A percentile compares a stretch with the other conserved stretches of the same genome.
Evolutionary conservation across 2,329 filamentous ascomycete species (phyloP).

Genomic region (Verruconis gallopava): DNA sequence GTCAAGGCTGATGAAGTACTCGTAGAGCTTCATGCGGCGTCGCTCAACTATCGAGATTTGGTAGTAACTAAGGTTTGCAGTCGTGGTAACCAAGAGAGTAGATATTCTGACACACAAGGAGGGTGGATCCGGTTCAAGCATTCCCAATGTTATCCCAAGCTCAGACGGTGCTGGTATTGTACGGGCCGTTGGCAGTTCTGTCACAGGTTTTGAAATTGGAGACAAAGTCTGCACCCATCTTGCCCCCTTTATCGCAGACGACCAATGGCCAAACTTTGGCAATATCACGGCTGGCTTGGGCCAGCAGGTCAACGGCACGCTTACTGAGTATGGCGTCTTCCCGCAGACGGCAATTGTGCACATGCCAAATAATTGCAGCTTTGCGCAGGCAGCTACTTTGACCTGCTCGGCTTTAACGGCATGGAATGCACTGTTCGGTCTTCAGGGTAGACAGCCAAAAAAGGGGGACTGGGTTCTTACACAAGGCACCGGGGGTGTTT

Average conservation of each 20-base stretch:
- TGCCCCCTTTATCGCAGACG: slow-evolving; percentile 13
- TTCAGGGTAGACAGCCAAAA: slow-evolving; percentile 27
- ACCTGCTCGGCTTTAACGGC: slow-evolving; percentile 33
- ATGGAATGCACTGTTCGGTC: slow-evolving; percentile 41
- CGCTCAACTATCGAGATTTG: slow-evolving; percentile 8
- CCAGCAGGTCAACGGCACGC: slow-evolving; percentile 52
- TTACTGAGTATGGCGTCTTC: slow-evolving; percentile 56
- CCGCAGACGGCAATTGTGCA: slow-evolving; percentile 53
- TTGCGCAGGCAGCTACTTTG: slow-evolving; percentile 33
- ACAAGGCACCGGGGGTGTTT: slow-evolving; percentile 57
- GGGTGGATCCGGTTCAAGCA: background rate
- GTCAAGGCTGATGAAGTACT: background rate
- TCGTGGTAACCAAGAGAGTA: background rate
- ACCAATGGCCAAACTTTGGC: slow-evolving; percentile 31
- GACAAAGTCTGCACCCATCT: slow-evolving; percentile 48
- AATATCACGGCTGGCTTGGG: slow-evolving; percentile 47
- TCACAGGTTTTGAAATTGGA: slow-evolving; percentile 42
- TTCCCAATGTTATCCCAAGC: slow-evolving; percentile 25
- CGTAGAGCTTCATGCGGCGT: slow-evolving; percentile 6
- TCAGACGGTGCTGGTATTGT: slow-evolving; percentile 42
- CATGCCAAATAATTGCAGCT: slow-evolving; percentile 42
- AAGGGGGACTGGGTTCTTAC: slow-evolving; percentile 42
- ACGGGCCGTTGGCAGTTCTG: slow-evolving; percentile 41
- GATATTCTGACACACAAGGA: background rate
- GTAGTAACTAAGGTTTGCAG: slow-evolving; percentile 6